Evolutionary conservation across 805 yeast species (phyloP).

Genomic region (Priceomyces haplophilus): DNA sequence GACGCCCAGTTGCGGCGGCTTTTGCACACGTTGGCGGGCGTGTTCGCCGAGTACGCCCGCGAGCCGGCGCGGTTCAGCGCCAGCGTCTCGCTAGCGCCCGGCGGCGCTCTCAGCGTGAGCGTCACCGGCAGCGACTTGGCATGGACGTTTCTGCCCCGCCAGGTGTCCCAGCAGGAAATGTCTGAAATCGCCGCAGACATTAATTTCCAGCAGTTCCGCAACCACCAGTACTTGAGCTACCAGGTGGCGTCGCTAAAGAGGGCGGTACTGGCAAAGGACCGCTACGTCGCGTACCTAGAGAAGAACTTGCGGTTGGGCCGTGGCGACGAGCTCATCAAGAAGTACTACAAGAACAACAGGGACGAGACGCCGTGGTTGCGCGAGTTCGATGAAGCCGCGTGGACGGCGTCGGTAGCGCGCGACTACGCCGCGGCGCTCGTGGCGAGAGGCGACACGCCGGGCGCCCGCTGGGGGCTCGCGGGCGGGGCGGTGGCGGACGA

Average conservation of each 20-base stretch:
- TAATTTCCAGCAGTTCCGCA: conserved; percentile 22
- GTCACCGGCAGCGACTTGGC: conserved; percentile 9
- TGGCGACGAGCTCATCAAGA: conserved; percentile 32
- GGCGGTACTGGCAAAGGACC: conserved; percentile 25
- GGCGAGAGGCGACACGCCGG: too few species aligned
- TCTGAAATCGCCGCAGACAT: conserved; percentile 18
- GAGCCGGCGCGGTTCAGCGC: neutral
- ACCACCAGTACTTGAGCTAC: conserved; percentile 17
- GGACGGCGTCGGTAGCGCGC: conserved; percentile 7
- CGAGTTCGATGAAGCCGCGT: conserved; percentile 8
- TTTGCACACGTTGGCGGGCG: conserved; percentile 11
- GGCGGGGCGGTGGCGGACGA: neutral
- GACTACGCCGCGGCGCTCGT: neutral
- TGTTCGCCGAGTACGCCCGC: neutral
- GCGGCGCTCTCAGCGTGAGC: neutral
- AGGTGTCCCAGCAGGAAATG: conserved; percentile 7
- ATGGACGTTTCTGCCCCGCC: conserved; percentile 21
- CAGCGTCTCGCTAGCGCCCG: neutral
- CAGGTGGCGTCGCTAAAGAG: conserved; percentile 19
- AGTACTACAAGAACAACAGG: conserved; percentile 22
- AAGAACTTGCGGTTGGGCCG: conserved; percentile 34
- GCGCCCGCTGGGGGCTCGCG: too few species aligned
- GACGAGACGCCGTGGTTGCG: conserved; percentile 7
- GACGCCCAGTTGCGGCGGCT: conserved; percentile 14
- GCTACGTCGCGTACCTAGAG: conserved; percentile 28